Conservation (phyloP, 2,329 filamentous ascomycete genomes). For the Claviceps cyperi region DNA sequence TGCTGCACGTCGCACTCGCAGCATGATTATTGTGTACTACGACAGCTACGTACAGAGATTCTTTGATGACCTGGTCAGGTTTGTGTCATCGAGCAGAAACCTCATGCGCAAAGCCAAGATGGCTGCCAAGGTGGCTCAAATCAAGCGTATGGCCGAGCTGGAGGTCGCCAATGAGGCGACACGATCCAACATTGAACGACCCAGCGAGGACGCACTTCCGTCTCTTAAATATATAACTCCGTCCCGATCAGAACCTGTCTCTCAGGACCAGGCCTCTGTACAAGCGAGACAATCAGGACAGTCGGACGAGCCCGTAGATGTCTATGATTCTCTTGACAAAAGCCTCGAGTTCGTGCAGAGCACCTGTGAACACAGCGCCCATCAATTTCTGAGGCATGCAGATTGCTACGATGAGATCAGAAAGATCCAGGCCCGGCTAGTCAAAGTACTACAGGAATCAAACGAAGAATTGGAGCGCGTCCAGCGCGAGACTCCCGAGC, state of each 20-base stretch:
- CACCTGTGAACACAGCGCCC: conserved; percentile 73
- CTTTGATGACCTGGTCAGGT: conserved; percentile 71
- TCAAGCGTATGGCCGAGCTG: conserved; percentile 43
- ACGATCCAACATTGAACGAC: conserved; percentile 21
- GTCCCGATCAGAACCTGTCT: conserved; percentile 18
- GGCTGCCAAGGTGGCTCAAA: conserved; percentile 59
- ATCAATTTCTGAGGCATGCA: conserved; percentile 78
- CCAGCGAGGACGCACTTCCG: conserved; percentile 18
- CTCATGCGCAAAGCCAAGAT: conserved; percentile 77
- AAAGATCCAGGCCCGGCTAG: conserved; percentile 51
- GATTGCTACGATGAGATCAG: conserved; percentile 67
- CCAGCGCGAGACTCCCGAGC: conserved; percentile 34
- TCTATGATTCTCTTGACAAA: conserved; percentile 64
- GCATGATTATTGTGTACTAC: conserved; percentile 80
- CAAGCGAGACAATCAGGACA: neutral
- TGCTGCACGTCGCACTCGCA: conserved; percentile 51
- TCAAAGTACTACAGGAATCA: conserved; percentile 46
- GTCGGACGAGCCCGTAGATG: conserved; percentile 21
- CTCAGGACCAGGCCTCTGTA: conserved; percentile 9
- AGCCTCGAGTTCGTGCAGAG: conserved; percentile 65
- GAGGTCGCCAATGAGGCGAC: conserved; percentile 39
- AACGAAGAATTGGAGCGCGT: conserved; percentile 44
- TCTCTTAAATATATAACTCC: conserved; percentile 27
- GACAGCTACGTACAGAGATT: conserved; percentile 73
- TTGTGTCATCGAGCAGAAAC: conserved; percentile 67